Conservation (phyloP, 192 early-diverging fungal genomes). For the Backusella circina region DNA sequence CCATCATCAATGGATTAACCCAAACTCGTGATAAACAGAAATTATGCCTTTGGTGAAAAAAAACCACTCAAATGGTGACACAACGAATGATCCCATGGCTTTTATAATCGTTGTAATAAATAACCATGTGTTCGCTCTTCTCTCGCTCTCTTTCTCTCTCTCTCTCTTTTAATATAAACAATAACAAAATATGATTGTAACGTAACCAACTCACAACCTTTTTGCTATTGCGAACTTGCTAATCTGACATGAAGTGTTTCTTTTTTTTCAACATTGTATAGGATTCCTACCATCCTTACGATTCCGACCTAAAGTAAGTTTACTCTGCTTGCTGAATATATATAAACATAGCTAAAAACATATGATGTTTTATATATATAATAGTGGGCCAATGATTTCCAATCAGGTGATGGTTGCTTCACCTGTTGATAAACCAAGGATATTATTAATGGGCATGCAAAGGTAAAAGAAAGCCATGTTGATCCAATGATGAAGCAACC, state of each 20-base stretch:
- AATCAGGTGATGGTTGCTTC: neutral
- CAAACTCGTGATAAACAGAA: too few species aligned
- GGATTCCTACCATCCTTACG: neutral
- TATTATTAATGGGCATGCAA: constrained; percentile 46
- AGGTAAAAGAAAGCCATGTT: too few species aligned
- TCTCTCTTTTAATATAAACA: neutral
- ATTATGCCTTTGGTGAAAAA: too few species aligned
- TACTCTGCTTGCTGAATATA: too few species aligned
- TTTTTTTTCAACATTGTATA: neutral
- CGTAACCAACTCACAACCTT: neutral
- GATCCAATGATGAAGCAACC: too few species aligned
- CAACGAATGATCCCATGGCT: neutral
- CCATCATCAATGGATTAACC: too few species aligned
- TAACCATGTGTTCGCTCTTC: neutral
- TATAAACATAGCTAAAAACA: neutral
- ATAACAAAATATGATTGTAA: constrained; percentile 1
- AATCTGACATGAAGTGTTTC: neutral
- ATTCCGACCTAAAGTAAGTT: neutral
- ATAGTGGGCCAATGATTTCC: neutral
- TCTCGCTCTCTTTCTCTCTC: neutral
- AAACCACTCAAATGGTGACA: neutral
- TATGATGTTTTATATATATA: neutral
- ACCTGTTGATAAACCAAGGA: constrained; percentile 32
- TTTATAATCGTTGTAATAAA: neutral
- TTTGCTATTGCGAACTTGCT: neutral